Evolutionary conservation across 1,139 yeast genomes (phyloP).

Genomic region (Geotrichum aggregatum): DNA sequence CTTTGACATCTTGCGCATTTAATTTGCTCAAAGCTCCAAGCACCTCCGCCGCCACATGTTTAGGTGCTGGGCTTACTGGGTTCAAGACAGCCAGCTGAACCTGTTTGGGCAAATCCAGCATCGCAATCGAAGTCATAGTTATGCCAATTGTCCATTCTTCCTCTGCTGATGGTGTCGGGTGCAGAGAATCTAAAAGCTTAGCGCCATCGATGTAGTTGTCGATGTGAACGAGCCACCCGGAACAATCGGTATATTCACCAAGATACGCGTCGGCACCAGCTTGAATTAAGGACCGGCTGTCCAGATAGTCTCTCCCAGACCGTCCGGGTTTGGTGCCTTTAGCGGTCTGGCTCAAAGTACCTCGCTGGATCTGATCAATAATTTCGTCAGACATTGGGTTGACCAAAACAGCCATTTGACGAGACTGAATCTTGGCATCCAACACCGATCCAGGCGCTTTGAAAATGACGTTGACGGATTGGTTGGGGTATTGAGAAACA

Average conservation of each 20-base stretch:
- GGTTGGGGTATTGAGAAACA: conserved; percentile 31
- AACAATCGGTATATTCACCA: conserved; percentile 8
- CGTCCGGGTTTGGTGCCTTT: neutral
- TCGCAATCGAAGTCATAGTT: neutral
- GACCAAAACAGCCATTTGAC: conserved; percentile 32
- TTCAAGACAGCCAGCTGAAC: neutral
- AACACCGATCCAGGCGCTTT: conserved; percentile 27
- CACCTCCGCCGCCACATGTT: no score
- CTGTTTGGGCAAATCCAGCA: neutral
- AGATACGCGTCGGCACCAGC: conserved; percentile 6
- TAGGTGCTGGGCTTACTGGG: neutral
- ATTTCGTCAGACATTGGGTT: conserved; percentile 35
- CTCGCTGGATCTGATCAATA: conserved; percentile 29
- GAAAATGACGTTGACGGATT: conserved; percentile 32
- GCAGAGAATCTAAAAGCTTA: neutral
- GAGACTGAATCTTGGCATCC: conserved; percentile 7
- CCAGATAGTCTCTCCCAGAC: conserved; percentile 10
- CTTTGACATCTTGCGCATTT: no score
- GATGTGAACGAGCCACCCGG: conserved; percentile 15
- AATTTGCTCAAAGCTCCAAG: no score
- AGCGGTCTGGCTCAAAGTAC: neutral
- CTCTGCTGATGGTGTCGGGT: conserved; percentile 15
- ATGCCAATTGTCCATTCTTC: conserved; percentile 17
- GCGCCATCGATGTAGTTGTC: conserved; percentile 13
- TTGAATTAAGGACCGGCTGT: conserved; percentile 15